Evolutionary conservation across 1,284 basidiomycete genomes (phyloP), one percentile per base, ranked within the genome.

Genomic region (Stereum hirsutum): DNA sequence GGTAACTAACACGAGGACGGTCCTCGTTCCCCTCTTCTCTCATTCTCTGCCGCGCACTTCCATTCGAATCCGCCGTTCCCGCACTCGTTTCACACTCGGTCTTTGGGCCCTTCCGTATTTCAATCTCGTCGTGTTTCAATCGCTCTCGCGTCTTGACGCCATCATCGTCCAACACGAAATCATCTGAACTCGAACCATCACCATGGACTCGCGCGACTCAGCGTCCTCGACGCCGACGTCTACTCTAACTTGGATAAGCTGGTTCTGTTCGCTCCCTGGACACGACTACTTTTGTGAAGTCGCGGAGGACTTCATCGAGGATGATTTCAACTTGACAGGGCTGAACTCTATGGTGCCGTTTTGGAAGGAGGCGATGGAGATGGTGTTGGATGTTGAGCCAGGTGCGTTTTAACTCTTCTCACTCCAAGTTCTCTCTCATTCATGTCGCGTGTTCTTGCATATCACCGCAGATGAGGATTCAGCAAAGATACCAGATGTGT

Each of bases 291-390:
- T 98, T 62, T 94, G 89, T 63, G 92, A 95, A 66, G 93, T 98
- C 17, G 82, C 88, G 43, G 94, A 99, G 59, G 95, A 99, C 58
- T 99, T 98, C 63, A 99, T 99, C 62, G 96, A 99, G 62, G 96
- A 99, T 65, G 96, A 99, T 62, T 99, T 99, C 69, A 99, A 99
- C 68, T 71, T 99, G 43, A 99, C 96, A 1, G 96, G 96, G 2
- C 67, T 99, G 52, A 94, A 93, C 60, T 77, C 81, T 15, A 85
- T 97, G 74, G 94, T 99, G 25, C 86, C 96, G 7, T 99, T 99
- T 61, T 99, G 96, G 91, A 94, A 97, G 64, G 96, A 99, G 63
- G 96, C 96, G 23, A 85, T 99, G 79, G 96, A 99, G 69, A 99
- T 99, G 96, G 93, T 99, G n/a, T 68, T 99, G 47, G 96, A 99